Conservation (phyloP, 345 rosid genomes). For the Syzygium aromaticum region DNA sequence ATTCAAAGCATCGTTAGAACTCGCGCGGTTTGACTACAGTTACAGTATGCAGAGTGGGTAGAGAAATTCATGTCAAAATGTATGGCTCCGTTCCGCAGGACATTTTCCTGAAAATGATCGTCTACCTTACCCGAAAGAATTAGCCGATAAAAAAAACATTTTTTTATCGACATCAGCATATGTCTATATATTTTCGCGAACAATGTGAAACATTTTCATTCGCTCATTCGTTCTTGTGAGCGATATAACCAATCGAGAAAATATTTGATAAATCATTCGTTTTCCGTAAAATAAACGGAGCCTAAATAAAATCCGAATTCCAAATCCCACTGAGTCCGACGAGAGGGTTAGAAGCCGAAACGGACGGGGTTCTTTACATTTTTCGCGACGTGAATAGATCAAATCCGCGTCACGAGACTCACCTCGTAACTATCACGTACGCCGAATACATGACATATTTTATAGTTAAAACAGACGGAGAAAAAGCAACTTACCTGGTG, state of each 20-base stretch:
- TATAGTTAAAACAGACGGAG: background rate
- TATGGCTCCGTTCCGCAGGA: too few relatives aligned
- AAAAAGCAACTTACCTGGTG: background rate
- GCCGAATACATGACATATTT: background rate
- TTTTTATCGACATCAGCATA: too few relatives aligned
- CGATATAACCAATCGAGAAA: too few relatives aligned
- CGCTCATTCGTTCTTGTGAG: background rate
- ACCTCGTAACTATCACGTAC: background rate
- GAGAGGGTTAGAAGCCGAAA: background rate
- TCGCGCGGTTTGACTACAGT: background rate
- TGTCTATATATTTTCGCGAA: too few relatives aligned
- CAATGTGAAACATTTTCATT: background rate
- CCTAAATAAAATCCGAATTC: background rate
- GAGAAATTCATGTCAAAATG: background rate
- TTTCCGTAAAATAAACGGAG: too few relatives aligned
- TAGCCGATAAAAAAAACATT: too few relatives aligned
- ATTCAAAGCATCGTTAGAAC: background rate
- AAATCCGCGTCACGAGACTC: background rate
- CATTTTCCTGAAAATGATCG: background rate
- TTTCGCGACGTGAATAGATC: background rate
- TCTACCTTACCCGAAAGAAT: accelerated
- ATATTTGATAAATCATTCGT: background rate
- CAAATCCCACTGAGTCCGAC: background rate
- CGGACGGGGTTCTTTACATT: background rate
- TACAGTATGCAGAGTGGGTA: too few relatives aligned